phyloP scores from a whole-genome alignment of 495 filamentous ascomycete genomes.

The Podospora conica region DNA sequence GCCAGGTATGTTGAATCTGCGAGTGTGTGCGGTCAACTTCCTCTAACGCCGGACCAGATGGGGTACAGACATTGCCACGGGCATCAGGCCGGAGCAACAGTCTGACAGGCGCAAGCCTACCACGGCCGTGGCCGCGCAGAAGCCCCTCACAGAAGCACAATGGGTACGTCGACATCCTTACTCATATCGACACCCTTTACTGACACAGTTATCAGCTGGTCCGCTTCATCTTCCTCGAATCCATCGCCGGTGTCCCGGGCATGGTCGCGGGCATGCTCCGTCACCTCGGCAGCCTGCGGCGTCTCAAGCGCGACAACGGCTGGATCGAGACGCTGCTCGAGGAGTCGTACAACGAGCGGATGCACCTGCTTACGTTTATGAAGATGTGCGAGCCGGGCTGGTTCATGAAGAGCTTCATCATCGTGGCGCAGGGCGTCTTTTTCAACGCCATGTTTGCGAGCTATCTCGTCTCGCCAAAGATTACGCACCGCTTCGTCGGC shows the following conservation, averaged over 20 bases:
- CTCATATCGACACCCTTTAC: not conserved
- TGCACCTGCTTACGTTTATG: constrained; percentile 93
- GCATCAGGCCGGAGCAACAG: constrained; percentile 38
- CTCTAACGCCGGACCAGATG: constrained; percentile 25
- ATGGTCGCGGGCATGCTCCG: constrained; percentile 95
- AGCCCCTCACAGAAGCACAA: constrained; percentile 43
- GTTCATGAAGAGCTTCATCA: constrained; percentile 84
- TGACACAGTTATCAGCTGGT: constrained; percentile 46
- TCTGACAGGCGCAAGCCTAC: constrained; percentile 43
- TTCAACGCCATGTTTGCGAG: constrained; percentile 90
- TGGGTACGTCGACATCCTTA: constrained; percentile 27
- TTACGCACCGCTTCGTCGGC: constrained; percentile 92
- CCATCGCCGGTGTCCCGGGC: constrained; percentile 88
- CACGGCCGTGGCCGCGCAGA: constrained; percentile 35
- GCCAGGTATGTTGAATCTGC: not conserved
- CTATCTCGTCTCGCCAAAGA: constrained; percentile 83
- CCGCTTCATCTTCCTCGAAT: constrained; percentile 88
- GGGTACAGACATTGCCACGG: constrained; percentile 43
- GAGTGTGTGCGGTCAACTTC: not conserved
- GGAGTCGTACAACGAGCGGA: constrained; percentile 91
- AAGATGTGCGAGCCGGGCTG: constrained; percentile 84
- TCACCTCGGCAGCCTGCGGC: constrained; percentile 74
- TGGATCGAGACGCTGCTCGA: constrained; percentile 97
- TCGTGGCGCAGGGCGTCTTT: constrained; percentile 79
- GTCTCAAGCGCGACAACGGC: constrained; percentile 88